Conservation (phyloP, 305 asterid species). For the Rubia peregrina region DNA sequence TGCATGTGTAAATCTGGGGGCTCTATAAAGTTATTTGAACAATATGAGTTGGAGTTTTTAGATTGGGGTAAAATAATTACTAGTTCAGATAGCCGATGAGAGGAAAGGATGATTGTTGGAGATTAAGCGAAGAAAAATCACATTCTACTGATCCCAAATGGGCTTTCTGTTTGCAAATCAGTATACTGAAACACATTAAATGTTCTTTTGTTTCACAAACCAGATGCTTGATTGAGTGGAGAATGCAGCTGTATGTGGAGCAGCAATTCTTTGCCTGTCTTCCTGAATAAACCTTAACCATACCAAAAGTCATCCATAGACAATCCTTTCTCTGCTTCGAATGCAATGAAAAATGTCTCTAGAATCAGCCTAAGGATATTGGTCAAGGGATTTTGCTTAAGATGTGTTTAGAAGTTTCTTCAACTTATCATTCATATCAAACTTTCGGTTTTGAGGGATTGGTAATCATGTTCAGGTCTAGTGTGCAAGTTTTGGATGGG, state of each 20-base stretch:
- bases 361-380: background rate
- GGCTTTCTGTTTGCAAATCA: background rate
- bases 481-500: background rate
- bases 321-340: background rate
- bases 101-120: background rate
- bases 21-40: background rate
- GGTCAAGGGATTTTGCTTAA: background rate
- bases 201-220: background rate
- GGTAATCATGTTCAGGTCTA: background rate
- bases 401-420: background rate
- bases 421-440: background rate
- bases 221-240: background rate
- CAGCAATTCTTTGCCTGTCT: background rate
- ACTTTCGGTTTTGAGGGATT: background rate
- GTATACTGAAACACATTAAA: background rate
- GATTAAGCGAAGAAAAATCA: background rate
- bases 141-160: background rate
- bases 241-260: background rate
- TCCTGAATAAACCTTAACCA: background rate
- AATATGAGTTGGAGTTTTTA: background rate
- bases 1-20: background rate
- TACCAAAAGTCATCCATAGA: background rate
- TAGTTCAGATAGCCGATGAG: background rate
- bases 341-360: background rate
- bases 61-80: background rate